Evolutionary conservation across 192 early-diverging fungal species (phyloP).

Genomic region (Kickxella alabastrina): DNA sequence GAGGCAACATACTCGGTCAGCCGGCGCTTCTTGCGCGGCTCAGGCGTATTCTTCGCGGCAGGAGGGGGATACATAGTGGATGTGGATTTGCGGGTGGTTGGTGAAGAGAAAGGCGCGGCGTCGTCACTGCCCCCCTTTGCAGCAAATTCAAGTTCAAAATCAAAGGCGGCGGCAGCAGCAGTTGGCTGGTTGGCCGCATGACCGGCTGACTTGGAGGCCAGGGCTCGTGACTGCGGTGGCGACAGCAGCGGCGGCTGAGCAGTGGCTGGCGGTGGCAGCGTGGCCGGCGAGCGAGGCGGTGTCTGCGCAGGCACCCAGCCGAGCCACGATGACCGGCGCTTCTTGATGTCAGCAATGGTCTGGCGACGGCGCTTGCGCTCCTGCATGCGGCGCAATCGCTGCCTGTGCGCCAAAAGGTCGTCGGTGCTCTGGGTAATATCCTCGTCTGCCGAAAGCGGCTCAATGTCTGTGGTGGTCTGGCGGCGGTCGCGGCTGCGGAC

Average conservation of each 20-base stretch:
- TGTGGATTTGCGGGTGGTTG: no score
- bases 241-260: neutral
- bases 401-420: constrained; percentile 22
- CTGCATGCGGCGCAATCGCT: constrained; percentile 38
- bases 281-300: no score
- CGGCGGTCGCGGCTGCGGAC: neutral
- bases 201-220: no score
- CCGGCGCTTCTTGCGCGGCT: constrained; percentile 3
- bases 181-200: no score
- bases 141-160: no score
- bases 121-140: no score
- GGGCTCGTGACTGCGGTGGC: neutral
- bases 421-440: constrained; percentile 6
- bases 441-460: neutral
- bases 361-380: constrained; percentile 45
- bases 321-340: constrained; percentile 48
- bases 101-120: no score
- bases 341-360: constrained; percentile 36
- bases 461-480: neutral
- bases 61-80: no score
- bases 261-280: neutral
- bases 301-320: constrained; percentile 30
- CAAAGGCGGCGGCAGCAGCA: no score
- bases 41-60: no score
- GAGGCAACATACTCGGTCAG: constrained; percentile 6